phyloP scores from a whole-genome alignment of 805 yeast species.

The Metschnikowia drakensbergensis region DNA sequence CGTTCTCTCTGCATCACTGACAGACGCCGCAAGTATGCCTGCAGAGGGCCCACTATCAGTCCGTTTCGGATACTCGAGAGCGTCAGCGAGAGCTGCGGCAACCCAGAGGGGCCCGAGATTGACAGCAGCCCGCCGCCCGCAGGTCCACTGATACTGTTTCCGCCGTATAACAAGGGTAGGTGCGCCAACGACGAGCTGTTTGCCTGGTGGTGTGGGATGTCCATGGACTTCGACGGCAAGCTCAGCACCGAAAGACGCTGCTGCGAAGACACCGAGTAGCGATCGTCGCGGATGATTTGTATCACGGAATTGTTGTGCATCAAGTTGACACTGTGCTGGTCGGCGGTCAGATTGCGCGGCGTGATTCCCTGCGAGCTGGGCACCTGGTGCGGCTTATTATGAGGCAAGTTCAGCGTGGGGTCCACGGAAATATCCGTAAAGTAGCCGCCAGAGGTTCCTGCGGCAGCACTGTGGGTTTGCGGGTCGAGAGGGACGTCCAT shows the following conservation, averaged over 20 bases:
- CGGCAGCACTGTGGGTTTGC: constrained; percentile 25
- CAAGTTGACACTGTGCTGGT: constrained; percentile 11
- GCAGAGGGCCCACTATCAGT: constrained; percentile 28
- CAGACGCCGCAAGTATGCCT: constrained; percentile 18
- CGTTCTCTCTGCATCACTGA: constrained; percentile 14
- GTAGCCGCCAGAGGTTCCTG: constrained; percentile 38
- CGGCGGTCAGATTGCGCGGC: constrained; percentile 15
- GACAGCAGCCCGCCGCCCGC: constrained; percentile 35
- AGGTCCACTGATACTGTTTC: constrained; percentile 40
- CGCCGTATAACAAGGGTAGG: constrained; percentile 42
- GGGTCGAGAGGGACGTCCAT: constrained; percentile 32
- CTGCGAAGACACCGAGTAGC: constrained; percentile 30
- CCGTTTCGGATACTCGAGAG: constrained; percentile 41
- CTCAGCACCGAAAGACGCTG: constrained; percentile 39
- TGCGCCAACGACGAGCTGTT: constrained; percentile 38
- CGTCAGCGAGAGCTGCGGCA: constrained; percentile 29
- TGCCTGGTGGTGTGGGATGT: constrained; percentile 45
- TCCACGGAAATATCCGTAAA: constrained; percentile 42
- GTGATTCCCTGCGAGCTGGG: constrained; percentile 16
- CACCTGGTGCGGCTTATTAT: constrained; percentile 34
- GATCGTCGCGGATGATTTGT: constrained; percentile 39
- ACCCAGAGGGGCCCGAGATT: constrained; percentile 34
- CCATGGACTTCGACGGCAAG: constrained; percentile 43
- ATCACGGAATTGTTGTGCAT: constrained; percentile 39
- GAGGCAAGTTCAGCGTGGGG: constrained; percentile 45